A percentile compares a stretch with the other conserved stretches of the same genome.
phyloP scores from a whole-genome alignment of 1,139 yeast genomes.

The Magnusiomyces magnusii region DNA sequence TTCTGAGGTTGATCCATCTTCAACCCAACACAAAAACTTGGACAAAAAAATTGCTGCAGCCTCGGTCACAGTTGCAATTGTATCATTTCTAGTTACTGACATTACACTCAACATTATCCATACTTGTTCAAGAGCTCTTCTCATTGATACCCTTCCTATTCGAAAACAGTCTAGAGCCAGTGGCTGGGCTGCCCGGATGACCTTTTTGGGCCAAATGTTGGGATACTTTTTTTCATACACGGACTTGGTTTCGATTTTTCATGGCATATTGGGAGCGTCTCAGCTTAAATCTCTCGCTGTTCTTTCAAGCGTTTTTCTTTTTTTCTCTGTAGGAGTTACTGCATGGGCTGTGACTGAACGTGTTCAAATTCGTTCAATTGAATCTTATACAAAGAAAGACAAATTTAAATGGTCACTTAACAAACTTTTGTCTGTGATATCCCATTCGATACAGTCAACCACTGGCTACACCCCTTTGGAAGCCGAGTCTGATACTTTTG shows the following conservation, averaged over 20 bases:
- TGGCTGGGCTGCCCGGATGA: slow-evolving; percentile 70
- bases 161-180: slow-evolving; percentile 50
- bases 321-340: slow-evolving; percentile 37
- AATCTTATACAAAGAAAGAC: not conserved
- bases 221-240: slow-evolving; percentile 40
- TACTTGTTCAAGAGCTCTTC: slow-evolving; percentile 52
- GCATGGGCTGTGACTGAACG: slow-evolving; percentile 33
- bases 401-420: not conserved
- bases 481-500: not conserved
- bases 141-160: slow-evolving; percentile 49
- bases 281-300: slow-evolving; percentile 46
- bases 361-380: slow-evolving; percentile 16
- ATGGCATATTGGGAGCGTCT: slow-evolving; percentile 39
- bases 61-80: slow-evolving; percentile 42
- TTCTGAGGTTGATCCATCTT: slow-evolving; percentile 9
- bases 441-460: not conserved
- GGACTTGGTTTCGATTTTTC: slow-evolving; percentile 34
- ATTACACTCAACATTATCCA: slow-evolving; percentile 52
- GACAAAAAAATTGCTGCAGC: slow-evolving; percentile 4
- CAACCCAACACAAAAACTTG: not conserved
- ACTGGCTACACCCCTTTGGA: not conserved
- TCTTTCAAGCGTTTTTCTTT: slow-evolving; percentile 39
- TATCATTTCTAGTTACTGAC: slow-evolving; percentile 46
- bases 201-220: slow-evolving; percentile 48
- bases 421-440: not conserved